Conservation (phyloP, 2,329 filamentous ascomycete genomes). For the Lecanicillium sp. region DNA sequence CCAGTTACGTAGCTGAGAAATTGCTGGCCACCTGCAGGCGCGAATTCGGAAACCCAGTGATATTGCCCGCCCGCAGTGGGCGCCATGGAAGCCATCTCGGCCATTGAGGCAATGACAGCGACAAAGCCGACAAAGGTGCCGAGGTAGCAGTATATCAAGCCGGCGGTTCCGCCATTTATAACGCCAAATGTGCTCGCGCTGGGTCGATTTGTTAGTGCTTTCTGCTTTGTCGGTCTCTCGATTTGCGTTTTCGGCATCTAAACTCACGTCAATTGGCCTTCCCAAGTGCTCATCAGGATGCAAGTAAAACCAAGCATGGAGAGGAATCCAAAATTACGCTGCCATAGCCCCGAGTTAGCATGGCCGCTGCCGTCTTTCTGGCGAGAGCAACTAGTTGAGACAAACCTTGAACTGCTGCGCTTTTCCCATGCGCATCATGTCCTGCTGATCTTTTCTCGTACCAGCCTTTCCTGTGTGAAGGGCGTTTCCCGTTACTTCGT, state of each 20-base stretch:
- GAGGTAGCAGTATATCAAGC: not conserved
- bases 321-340: not conserved
- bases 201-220: not conserved
- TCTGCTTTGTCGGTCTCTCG: not conserved
- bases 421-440: constrained; percentile 1
- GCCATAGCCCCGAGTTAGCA: not conserved
- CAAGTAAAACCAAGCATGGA: constrained; percentile 1
- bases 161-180: not conserved
- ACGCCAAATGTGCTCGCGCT: not conserved
- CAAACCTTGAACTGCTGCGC: not conserved
- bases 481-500: not conserved
- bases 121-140: no score
- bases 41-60: constrained; percentile 30
- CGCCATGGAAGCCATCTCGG: constrained; percentile 32
- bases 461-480: not conserved
- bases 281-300: not conserved
- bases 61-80: constrained; percentile 46
- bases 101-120: no score
- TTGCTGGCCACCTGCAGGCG: not conserved
- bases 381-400: not conserved
- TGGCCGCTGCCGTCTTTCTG: not conserved
- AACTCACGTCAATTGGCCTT: constrained; percentile 1
- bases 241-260: not conserved
- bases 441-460: not conserved
- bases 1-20: not conserved